phyloP scores from a whole-genome alignment of 305 asterid genomes.

The Ilex paraguariensis region DNA sequence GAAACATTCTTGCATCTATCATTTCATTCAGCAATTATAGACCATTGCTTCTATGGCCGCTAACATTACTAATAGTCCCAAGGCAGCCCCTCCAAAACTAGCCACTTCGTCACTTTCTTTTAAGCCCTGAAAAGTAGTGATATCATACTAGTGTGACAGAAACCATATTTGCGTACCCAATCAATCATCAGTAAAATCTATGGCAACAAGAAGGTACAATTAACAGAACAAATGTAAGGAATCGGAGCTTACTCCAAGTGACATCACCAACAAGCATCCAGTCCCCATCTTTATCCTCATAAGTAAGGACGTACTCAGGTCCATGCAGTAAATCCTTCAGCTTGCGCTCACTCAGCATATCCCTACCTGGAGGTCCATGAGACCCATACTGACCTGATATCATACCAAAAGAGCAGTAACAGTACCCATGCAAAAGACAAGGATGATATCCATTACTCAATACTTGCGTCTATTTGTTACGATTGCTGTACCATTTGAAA shows the following conservation, averaged over 20 bases:
- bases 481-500: background rate
- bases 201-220: too few species aligned
- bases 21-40: too few species aligned
- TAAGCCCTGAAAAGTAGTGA: too few species aligned
- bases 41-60: too few species aligned
- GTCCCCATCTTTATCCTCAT: slow-evolving; percentile 71
- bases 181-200: too few species aligned
- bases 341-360: slow-evolving; percentile 60
- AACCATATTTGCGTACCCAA: too few species aligned
- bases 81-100: too few species aligned
- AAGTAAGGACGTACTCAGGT: slow-evolving; percentile 63
- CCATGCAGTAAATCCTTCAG: slow-evolving; percentile 58
- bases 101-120: too few species aligned
- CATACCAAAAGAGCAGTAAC: slow-evolving; percentile 19
- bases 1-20: too few species aligned
- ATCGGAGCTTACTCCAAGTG: slow-evolving; percentile 58
- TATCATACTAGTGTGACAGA: too few species aligned
- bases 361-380: slow-evolving; percentile 52
- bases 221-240: background rate
- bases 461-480: background rate
- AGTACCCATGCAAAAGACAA: slow-evolving; percentile 4
- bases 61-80: too few species aligned
- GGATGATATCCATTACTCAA: background rate
- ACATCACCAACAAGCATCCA: slow-evolving; percentile 83
- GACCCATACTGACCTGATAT: slow-evolving; percentile 61